A percentile compares a stretch with the other conserved stretches of the same genome.
These are phyloP conservation scores for Tothia fuscella DNA, from an alignment of 2,329 filamentous ascomycete genomes.

Conservation along the genomic window DNA sequence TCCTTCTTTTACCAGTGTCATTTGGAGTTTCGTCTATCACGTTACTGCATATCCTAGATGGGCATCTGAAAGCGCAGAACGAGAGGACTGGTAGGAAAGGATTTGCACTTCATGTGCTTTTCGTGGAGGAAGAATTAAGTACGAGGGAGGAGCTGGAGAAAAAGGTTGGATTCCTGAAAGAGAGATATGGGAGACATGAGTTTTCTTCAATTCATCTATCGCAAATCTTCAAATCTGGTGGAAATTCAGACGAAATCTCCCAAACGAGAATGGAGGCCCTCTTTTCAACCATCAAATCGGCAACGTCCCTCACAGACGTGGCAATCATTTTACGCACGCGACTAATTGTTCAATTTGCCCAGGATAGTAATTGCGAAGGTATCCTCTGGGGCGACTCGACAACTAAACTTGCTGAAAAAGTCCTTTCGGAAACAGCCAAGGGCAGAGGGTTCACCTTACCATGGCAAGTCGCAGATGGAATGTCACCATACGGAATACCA, in stretches of 20 bases:
- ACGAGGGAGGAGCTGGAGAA: slow-evolving; percentile 13
- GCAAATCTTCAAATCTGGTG: not conserved
- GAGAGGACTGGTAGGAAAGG: slow-evolving; percentile 51
- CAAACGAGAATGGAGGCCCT: slow-evolving; percentile 34
- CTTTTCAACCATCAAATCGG: slow-evolving; percentile 52
- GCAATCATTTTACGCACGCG: slow-evolving; percentile 57
- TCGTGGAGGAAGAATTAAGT: slow-evolving; percentile 20
- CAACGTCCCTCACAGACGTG: slow-evolving; percentile 67
- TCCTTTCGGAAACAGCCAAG: slow-evolving; percentile 79
- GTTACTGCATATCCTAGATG: slow-evolving; percentile 63
- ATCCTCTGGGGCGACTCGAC: slow-evolving; percentile 80
- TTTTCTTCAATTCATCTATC: slow-evolving; percentile 55
- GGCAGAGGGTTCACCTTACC: slow-evolving; percentile 76
- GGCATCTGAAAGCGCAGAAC: slow-evolving; percentile 54
- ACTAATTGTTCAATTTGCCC: slow-evolving; percentile 55
- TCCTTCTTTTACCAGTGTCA: slow-evolving; percentile 67
- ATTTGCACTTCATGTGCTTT: slow-evolving; percentile 52
- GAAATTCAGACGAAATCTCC: not conserved
- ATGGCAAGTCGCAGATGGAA: slow-evolving; percentile 69
- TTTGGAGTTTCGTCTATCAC: slow-evolving; percentile 71
- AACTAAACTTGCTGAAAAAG: slow-evolving; percentile 74
- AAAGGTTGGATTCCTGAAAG: slow-evolving; percentile 36
- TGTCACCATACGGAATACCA: slow-evolving; percentile 42
- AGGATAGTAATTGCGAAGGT: slow-evolving; percentile 48
- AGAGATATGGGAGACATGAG: slow-evolving; percentile 52